These are phyloP conservation scores for Nothomitra cinnamomea DNA, from an alignment of 2,329 filamentous ascomycete species.

Conservation along the genomic window DNA sequence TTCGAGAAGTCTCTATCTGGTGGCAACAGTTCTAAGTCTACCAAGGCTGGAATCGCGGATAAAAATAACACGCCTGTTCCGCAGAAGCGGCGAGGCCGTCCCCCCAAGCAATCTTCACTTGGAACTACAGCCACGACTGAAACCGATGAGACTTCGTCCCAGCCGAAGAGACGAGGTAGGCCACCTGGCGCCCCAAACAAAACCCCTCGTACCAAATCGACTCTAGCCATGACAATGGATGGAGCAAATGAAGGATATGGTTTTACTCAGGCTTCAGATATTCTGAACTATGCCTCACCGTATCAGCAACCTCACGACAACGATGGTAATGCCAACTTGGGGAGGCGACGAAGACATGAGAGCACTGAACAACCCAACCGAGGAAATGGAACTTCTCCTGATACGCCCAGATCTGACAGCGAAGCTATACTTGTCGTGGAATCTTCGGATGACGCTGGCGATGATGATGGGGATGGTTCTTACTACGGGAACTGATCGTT, in stretches of 20 bases:
- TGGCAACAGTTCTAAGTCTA: background rate
- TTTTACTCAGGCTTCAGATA: background rate
- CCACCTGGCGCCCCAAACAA: background rate
- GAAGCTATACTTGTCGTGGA: background rate
- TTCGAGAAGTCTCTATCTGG: background rate
- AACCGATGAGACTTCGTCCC: no score
- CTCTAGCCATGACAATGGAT: background rate
- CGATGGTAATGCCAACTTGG: background rate
- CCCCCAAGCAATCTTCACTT: background rate
- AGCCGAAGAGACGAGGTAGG: no score
- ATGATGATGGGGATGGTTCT: background rate
- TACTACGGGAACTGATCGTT: background rate
- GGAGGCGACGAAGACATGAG: background rate
- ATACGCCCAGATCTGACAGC: background rate
- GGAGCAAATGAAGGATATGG: background rate
- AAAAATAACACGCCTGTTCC: background rate
- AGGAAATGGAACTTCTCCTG: background rate
- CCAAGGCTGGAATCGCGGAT: background rate
- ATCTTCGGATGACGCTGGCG: background rate
- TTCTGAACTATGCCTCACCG: background rate
- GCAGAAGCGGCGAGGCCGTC: constrained; percentile 1
- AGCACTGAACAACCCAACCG: background rate
- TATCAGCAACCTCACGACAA: background rate
- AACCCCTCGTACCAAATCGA: background rate
- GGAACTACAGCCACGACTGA: no score